A percentile compares a stretch with the other conserved stretches of the same genome.
Conservation (phyloP, 2,329 filamentous ascomycete species). For the Neofusicoccum sp. region DNA sequence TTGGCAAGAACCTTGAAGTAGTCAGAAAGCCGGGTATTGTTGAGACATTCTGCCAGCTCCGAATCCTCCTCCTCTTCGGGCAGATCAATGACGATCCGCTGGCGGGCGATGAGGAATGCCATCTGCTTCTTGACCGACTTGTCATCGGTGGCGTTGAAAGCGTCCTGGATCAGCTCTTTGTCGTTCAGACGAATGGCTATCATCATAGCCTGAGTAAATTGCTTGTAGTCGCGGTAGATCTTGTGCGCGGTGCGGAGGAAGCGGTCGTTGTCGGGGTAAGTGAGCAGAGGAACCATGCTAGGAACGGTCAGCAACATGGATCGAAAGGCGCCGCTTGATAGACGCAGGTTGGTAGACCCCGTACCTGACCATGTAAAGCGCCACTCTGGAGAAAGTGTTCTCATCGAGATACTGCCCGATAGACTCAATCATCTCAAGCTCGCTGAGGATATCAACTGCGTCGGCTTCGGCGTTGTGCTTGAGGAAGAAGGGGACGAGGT, state of each 20-base stretch:
- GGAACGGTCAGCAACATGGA: conserved; percentile 23
- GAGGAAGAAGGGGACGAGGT: conserved; percentile 89
- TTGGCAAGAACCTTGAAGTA: conserved; percentile 94
- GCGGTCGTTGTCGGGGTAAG: conserved; percentile 94
- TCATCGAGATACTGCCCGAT: conserved; percentile 88
- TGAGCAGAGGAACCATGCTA: conserved; percentile 93
- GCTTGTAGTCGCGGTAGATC: conserved; percentile 91
- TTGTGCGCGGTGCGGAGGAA: conserved; percentile 91
- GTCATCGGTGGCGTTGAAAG: conserved; percentile 79
- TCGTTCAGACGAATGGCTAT: conserved; percentile 94
- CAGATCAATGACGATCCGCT: conserved; percentile 79
- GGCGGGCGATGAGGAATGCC: conserved; percentile 86
- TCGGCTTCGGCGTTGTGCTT: conserved; percentile 98
- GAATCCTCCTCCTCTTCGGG: conserved; percentile 66
- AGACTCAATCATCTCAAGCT: conserved; percentile 94
- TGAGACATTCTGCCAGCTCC: conserved; percentile 77
- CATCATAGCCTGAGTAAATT: conserved; percentile 89
- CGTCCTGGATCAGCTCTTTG: conserved; percentile 72
- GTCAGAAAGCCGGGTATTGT: conserved; percentile 82
- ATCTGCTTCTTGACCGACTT: conserved; percentile 86
- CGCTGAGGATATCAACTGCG: conserved; percentile 93
- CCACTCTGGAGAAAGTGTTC: conserved; percentile 89
- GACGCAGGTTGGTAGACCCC: conserved; percentile 3
- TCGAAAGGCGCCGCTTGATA: neutral
- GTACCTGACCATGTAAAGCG: conserved; percentile 86